Base-by-base conservation (phyloP, 164 flowering plant species). In the Nymphaea thermarum region DNA sequence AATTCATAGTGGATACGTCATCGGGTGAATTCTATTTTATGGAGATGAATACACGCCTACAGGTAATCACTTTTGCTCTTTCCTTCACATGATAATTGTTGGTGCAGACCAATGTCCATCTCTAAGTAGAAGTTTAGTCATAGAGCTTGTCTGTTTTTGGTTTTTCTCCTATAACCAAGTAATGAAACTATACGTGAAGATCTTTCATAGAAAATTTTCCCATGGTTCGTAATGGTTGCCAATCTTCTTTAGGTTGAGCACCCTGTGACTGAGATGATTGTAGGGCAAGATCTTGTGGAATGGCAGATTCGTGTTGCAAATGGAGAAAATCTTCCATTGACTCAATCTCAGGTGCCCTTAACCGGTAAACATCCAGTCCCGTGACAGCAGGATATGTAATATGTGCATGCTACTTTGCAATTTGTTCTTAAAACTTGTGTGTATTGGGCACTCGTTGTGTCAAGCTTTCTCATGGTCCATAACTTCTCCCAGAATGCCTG, bases 21-120 rank as follows among this genome's bases (percentile, higher is more conserved):
- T 79, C 98, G 2, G 94, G 85, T 45, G 73, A 90, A 70, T 95
- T 95, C 78, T 92, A 95, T 77, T 95, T 95, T 77, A 95, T 95
- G 99, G 99, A 95, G 85, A 95, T 95, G 99, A 95, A 95, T 72
- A 95, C 98, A 66, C 96, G 98, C 63, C 93, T 95, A 74, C 99
- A 95, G 99, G 99, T 92, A 65, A 17, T 68, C 36, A 6, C 6
- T 43, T 45, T 42, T 17, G 47, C 4, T 51, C 72, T 42, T 43
- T 5, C 10, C 53, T 45, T 1, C 36, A 25, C 36, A 25, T 25
- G 36, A 25, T 25, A 0, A 25, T 25, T 25, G 36, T 25, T 1
- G 36, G 1, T 25, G 36, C 36, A 25, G 36, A 25, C 36, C 36
- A 25, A 25, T 25, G 36, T 25, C 36, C 36, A 25, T 25, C 36